phyloP scores from a whole-genome alignment of 2,329 filamentous ascomycete species.

The Pestalotiopsis sp. region DNA sequence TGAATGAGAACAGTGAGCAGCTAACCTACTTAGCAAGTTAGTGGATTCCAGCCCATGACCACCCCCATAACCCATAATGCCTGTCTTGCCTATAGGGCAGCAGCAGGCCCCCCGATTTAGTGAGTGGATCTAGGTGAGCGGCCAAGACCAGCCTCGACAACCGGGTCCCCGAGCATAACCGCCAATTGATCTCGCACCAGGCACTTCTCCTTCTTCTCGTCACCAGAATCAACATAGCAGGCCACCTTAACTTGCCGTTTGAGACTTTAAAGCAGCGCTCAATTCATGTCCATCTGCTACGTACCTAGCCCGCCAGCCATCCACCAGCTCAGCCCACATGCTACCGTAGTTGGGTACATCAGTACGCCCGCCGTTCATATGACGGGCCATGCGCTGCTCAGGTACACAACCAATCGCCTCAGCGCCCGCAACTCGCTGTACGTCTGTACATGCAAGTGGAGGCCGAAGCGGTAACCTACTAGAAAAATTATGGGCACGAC shows the following conservation, averaged over 20 bases:
- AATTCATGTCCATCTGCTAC: slow-evolving; percentile 23
- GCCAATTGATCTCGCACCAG: not conserved
- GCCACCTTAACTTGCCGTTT: not conserved
- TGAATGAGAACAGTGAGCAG: not conserved
- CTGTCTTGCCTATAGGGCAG: not conserved
- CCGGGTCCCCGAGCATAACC: slow-evolving; percentile 4
- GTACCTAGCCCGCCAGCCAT: slow-evolving; percentile 22
- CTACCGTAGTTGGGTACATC: not conserved
- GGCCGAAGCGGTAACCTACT: not conserved
- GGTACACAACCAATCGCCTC: slow-evolving; percentile 6
- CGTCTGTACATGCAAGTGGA: not conserved
- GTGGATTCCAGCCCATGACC: not conserved
- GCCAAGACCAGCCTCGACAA: not conserved
- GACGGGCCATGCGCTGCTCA: slow-evolving; percentile 1
- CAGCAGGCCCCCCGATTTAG: not conserved
- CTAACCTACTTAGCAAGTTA: not conserved
- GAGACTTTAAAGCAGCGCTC: not conserved
- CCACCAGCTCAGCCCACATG: not conserved
- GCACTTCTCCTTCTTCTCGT: not conserved
- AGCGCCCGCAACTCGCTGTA: slow-evolving; percentile 7
- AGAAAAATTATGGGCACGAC: not conserved
- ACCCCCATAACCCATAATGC: not conserved
- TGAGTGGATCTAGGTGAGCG: not conserved
- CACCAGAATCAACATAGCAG: not conserved
- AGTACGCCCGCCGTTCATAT: not conserved